Base-by-base conservation (phyloP, 192 early-diverging fungal species). In the Coemansia sp. region DNA sequence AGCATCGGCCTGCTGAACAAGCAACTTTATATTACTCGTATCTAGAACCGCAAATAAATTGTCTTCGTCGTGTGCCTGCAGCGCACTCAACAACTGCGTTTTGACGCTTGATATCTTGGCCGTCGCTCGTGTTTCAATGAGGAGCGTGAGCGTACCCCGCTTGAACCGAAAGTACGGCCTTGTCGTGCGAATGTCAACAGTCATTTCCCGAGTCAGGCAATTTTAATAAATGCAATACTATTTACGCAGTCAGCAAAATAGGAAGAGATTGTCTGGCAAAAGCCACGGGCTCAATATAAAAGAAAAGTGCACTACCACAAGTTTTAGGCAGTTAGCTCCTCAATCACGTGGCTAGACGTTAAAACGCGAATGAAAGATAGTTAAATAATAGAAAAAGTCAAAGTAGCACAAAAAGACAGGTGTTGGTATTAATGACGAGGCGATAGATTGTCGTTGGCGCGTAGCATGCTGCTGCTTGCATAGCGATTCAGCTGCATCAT, bases 81-180 rank as follows among this genome's bases (percentile, higher is more conserved):
- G 66, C 23, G 66, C 65, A 28, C 15, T 5, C 6, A 75, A 17
- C n/a, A 81, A 47, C 26, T 55, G 51, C 12, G n/a, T 3, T 61
- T 72, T 72, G 25, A 71, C 40, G 11, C 46, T n/a, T 14, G 46
- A 14, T 22, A 75, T 61, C 22, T 25, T 65, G 17, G 60, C 57
- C 26, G 52, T 59, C 2, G 66, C 52, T 2, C 34, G 40, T 19
- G 69, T 28, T 22, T 62, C 63, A 4, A 81, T 25, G 48, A 81
- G 68, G 17, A 81, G 50, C 9, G 78, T 81, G 46, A 81, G 51
- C 2, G 26, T 17, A 38, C 66, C 78, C 15, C 78, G 65, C 55
- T 81, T 81, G 26, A 75, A 58, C 3, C 73, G 69, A 50, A 75
- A 81, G 46, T 66, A 75, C 9, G 78, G 78, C 22, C 23, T n/a